A percentile compares a stretch with the other conserved stretches of the same genome.
Evolutionary conservation across 495 filamentous ascomycete species (phyloP).

Genomic region (Gamarada debralockiae): DNA sequence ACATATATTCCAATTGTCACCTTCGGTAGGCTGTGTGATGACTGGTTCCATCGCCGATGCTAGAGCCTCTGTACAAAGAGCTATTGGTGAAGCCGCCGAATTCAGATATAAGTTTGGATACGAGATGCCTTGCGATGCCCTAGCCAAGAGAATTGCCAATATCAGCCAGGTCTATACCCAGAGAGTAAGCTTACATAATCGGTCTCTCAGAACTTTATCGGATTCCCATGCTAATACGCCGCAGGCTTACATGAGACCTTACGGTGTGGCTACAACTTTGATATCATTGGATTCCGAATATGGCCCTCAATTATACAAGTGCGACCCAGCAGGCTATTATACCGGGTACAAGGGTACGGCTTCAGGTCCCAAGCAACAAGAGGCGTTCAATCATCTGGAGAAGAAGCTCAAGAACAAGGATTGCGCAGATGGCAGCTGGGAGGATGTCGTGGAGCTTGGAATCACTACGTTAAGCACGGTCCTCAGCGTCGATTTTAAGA

Average conservation of each 20-base stretch:
- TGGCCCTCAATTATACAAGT: constrained; percentile 97
- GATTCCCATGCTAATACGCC: constrained; percentile 13
- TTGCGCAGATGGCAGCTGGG: constrained; percentile 85
- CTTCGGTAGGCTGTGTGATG: constrained; percentile 96
- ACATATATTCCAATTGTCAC: constrained; percentile 94
- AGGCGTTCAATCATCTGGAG: constrained; percentile 95
- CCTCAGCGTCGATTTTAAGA: constrained; percentile 98
- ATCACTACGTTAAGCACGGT: constrained; percentile 94
- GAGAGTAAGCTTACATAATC: constrained; percentile 45
- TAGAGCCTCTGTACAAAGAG: constrained; percentile 83
- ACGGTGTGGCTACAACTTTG: constrained; percentile 90
- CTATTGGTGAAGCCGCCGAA: constrained; percentile 91
- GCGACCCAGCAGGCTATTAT: constrained; percentile 96
- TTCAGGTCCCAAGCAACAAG: constrained; percentile 95
- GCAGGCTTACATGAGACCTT: constrained; percentile 96
- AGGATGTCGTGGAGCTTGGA: constrained; percentile 95
- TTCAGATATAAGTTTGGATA: constrained; percentile 99
- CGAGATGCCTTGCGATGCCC: constrained; percentile 97
- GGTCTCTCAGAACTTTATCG: constrained; percentile 15
- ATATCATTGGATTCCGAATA: constrained; percentile 90
- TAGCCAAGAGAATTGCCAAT: constrained; percentile 95
- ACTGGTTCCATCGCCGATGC: constrained; percentile 98
- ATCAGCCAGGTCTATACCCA: constrained; percentile 99
- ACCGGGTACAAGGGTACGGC: constrained; percentile 97
- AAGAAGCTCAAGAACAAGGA: constrained; percentile 99